Conservation (phyloP, 108 stramenopile species). For the Stephanodiscus minutulus region DNA sequence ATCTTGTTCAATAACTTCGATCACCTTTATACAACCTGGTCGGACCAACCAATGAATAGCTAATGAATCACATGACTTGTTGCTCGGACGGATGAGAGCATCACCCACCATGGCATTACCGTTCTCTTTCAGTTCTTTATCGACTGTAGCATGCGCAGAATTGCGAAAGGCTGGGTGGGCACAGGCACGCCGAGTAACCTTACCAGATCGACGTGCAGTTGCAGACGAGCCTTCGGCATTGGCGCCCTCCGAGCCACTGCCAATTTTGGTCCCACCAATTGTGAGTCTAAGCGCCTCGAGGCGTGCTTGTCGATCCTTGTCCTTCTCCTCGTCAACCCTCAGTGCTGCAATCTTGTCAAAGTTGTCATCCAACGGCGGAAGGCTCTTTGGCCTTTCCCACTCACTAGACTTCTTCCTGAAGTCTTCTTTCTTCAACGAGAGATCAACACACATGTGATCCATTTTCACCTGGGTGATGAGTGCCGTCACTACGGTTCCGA, state of each 20-base stretch:
- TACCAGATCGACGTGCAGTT: constrained; percentile 45
- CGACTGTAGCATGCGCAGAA: constrained; percentile 68
- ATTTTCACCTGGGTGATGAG: constrained; percentile 89
- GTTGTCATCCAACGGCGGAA: constrained; percentile 65
- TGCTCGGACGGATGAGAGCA: constrained; percentile 84
- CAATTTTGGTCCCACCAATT: constrained; percentile 47
- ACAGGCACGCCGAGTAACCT: constrained; percentile 79
- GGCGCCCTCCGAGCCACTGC: constrained; percentile 43
- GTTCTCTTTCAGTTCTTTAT: constrained; percentile 70
- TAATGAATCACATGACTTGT: constrained; percentile 76
- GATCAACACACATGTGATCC: constrained; percentile 90
- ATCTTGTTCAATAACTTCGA: constrained; percentile 85
- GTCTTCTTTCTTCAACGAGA: constrained; percentile 86
- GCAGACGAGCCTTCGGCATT: constrained; percentile 32
- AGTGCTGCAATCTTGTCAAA: constrained; percentile 69
- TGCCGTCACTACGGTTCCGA: constrained; percentile 80
- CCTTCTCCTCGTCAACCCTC: constrained; percentile 74
- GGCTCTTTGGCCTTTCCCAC: constrained; percentile 78
- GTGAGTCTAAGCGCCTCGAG: constrained; percentile 69
- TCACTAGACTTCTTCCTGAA: constrained; percentile 76
- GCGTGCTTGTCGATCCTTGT: constrained; percentile 75
- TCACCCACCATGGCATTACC: constrained; percentile 83
- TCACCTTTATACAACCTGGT: constrained; percentile 78
- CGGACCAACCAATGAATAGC: constrained; percentile 87
- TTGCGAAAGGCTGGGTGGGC: constrained; percentile 90